A percentile compares a stretch with the other conserved stretches of the same genome.
phyloP scores from a whole-genome alignment of 257 asterid species.

The Solanum sitiens region DNA sequence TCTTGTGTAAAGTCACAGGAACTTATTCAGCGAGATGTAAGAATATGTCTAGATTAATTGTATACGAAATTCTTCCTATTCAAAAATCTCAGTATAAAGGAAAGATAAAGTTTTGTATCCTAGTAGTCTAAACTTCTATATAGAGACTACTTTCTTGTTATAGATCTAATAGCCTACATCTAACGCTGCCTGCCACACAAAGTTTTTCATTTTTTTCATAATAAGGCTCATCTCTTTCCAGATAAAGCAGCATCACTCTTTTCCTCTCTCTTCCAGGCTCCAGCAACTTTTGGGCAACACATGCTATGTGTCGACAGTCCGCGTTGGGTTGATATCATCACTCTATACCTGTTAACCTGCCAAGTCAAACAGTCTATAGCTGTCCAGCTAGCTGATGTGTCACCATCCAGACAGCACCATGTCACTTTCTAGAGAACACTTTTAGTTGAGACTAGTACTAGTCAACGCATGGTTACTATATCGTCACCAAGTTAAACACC shows the following conservation, averaged over 20 bases:
- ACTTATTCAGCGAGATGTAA: neutral
- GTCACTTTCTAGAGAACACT: neutral
- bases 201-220: neutral
- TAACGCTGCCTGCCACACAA: neutral
- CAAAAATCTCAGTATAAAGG: neutral
- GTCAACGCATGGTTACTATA: neutral
- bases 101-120: neutral
- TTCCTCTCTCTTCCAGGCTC: neutral
- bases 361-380: neutral
- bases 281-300: neutral
- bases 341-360: neutral
- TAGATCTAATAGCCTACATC: neutral
- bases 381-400: neutral
- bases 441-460: neutral
- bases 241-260: neutral
- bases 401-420: neutral
- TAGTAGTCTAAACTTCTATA: neutral
- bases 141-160: neutral
- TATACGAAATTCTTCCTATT: neutral
- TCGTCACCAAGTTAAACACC: neutral
- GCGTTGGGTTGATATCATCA: neutral
- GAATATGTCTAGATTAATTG: neutral
- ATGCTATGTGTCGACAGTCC: neutral
- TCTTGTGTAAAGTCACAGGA: neutral
- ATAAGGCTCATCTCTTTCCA: neutral